Conservation (phyloP, 139 green algal genomes). For the Pleodorina starrii region DNA sequence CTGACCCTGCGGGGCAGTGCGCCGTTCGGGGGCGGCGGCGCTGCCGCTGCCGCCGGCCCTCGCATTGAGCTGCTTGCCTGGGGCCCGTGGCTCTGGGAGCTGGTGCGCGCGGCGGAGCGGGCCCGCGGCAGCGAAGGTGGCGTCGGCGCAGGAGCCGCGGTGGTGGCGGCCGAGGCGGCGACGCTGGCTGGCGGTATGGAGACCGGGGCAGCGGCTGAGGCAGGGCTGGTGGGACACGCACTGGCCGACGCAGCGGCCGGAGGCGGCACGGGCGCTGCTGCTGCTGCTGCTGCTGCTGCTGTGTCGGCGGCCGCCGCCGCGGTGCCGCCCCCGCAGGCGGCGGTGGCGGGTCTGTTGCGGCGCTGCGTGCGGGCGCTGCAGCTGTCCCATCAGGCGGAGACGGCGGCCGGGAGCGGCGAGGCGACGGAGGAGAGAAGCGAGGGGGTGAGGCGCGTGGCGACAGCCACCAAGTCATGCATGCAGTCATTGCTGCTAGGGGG, state of each 20-base stretch:
- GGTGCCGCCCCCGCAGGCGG: neutral
- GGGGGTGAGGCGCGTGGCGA: too few relatives aligned
- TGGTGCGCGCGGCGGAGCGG: neutral
- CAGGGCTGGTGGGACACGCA: too few relatives aligned
- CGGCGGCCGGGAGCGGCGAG: neutral
- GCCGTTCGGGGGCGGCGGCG: too few relatives aligned
- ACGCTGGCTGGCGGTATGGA: neutral
- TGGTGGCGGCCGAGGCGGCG: too few relatives aligned
- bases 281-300: neutral
- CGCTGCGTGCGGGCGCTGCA: slow-evolving; percentile 36
- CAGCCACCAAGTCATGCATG: too few relatives aligned
- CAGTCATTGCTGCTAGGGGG: too few relatives aligned
- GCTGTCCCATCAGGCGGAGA: neutral
- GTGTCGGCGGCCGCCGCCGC: too few relatives aligned
- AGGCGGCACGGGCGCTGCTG: neutral
- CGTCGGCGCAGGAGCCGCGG: too few relatives aligned
- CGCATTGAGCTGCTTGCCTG: slow-evolving; percentile 35
- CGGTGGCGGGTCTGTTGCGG: slow-evolving; percentile 24
- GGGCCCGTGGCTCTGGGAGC: slow-evolving; percentile 13
- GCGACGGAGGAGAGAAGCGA: neutral
- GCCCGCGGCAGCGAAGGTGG: too few relatives aligned
- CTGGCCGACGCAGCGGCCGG: neutral
- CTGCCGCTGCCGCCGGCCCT: too few relatives aligned
- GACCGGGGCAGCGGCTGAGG: too few relatives aligned
- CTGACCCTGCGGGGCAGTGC: too few relatives aligned